Evolutionary conservation across 306 rosid genomes (phyloP).

Genomic region (Neltuma alba): DNA sequence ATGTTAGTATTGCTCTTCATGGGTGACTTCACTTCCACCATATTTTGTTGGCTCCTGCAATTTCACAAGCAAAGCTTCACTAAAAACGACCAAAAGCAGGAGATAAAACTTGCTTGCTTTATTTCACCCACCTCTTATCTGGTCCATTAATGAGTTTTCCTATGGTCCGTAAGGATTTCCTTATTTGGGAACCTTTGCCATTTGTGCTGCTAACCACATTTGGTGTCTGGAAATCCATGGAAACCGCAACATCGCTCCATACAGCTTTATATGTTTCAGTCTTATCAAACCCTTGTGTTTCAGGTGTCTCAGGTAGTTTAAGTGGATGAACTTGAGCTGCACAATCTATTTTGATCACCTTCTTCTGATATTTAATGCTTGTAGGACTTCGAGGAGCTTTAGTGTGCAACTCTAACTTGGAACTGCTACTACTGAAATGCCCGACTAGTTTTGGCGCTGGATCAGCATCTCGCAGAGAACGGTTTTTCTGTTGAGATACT

Average conservation of each 20-base stretch:
- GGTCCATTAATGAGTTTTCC: conserved; percentile 90
- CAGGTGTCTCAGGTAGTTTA: conserved; percentile 67
- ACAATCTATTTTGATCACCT: conserved; percentile 40
- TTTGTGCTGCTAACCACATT: conserved; percentile 46
- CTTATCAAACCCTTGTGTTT: conserved; percentile 41
- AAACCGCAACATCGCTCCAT: conserved; percentile 35
- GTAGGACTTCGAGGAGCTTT: conserved; percentile 71
- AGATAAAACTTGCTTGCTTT: neutral
- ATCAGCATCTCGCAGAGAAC: conserved; percentile 43
- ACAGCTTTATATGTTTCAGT: conserved; percentile 41
- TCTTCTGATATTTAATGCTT: conserved; percentile 48
- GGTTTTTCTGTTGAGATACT: conserved; percentile 36
- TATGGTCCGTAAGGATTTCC: conserved; percentile 85
- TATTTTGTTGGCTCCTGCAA: conserved; percentile 69
- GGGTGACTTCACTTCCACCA: conserved; percentile 59
- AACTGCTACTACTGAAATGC: conserved; percentile 42
- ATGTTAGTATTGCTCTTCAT: conserved; percentile 32
- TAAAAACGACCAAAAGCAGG: neutral
- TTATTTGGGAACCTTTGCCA: conserved; percentile 83
- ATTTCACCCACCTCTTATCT: conserved; percentile 65
- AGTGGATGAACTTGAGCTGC: conserved; percentile 53
- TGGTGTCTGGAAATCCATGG: conserved; percentile 53
- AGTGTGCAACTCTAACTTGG: conserved; percentile 32
- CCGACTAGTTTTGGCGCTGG: conserved; percentile 47
- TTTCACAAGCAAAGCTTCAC: conserved; percentile 13